Conservation (phyloP, 2,329 filamentous ascomycete species). For the Alternaria sp. region DNA sequence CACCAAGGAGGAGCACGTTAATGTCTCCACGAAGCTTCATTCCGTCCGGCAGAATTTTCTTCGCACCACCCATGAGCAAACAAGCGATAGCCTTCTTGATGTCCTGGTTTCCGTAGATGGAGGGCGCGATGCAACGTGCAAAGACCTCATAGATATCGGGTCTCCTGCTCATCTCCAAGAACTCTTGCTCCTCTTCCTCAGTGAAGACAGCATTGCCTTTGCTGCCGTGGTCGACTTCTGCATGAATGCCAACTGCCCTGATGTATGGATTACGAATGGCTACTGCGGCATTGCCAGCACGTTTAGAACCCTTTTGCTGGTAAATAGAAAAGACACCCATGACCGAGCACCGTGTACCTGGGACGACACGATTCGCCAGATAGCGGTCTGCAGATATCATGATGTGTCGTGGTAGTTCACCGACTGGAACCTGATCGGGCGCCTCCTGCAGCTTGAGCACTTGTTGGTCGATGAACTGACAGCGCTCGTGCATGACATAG, state of each 20-base stretch:
- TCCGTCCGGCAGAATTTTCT: conserved; percentile 96
- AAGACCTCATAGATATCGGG: conserved; percentile 94
- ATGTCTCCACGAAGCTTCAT: conserved; percentile 99
- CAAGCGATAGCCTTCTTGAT: conserved; percentile 99
- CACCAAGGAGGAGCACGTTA: conserved; percentile 94
- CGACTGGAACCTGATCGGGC: conserved; percentile 95
- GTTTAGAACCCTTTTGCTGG: conserved; percentile 87
- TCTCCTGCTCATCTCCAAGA: conserved; percentile 86
- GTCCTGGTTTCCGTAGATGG: conserved; percentile 94
- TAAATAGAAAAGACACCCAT: conserved; percentile 99
- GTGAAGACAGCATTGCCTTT: conserved; percentile 86
- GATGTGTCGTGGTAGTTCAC: conserved; percentile 93
- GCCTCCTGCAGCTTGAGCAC: conserved; percentile 98
- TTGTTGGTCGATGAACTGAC: conserved; percentile 95
- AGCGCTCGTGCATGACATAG: conserved; percentile 93
- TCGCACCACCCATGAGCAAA: conserved; percentile 90
- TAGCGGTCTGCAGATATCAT: conserved; percentile 97
- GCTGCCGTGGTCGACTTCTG: conserved; percentile 86
- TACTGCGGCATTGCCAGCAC: conserved; percentile 78
- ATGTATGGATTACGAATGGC: conserved; percentile 96
- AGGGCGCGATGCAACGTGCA: conserved; percentile 91
- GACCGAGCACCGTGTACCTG: conserved; percentile 90
- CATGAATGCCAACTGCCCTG: conserved; percentile 89
- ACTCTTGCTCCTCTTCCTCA: conserved; percentile 97
- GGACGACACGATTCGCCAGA: conserved; percentile 93